phyloP scores from a whole-genome alignment of 2,329 filamentous ascomycete species.

The Monosporascus sp. region DNA sequence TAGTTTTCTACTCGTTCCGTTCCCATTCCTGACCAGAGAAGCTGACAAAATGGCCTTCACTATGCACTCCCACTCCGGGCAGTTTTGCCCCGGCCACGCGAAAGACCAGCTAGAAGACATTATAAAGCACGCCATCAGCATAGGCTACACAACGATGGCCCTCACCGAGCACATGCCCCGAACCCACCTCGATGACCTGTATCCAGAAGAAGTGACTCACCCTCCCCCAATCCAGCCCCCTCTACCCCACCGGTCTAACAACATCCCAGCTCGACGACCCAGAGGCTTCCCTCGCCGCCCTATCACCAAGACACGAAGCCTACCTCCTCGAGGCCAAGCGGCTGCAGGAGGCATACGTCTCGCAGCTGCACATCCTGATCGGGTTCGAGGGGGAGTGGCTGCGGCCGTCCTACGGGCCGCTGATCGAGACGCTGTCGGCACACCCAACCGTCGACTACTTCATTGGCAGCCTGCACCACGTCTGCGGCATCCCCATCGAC shows the following conservation, averaged over 20 bases:
- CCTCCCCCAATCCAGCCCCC: background rate
- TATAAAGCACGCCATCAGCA: constrained; percentile 68
- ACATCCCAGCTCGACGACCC: constrained; percentile 42
- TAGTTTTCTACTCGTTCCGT: too few species aligned
- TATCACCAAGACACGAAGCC: constrained; percentile 55
- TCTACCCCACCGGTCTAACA: constrained; percentile 9
- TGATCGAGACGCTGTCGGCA: constrained; percentile 54
- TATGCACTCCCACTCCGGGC: constrained; percentile 95
- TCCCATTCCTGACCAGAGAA: too few species aligned
- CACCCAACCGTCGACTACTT: constrained; percentile 76
- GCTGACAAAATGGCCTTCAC: constrained; percentile 75
- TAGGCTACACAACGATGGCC: constrained; percentile 77
- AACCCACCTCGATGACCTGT: constrained; percentile 66
- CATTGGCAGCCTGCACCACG: constrained; percentile 89
- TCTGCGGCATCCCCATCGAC: constrained; percentile 82
- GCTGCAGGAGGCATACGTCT: constrained; percentile 63
- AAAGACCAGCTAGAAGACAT: constrained; percentile 79
- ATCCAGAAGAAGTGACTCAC: constrained; percentile 73
- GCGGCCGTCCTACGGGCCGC: constrained; percentile 52
- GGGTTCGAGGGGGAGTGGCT: constrained; percentile 96
- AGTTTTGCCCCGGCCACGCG: constrained; percentile 92
- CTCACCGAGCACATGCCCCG: constrained; percentile 96
- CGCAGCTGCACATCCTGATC: constrained; percentile 71
- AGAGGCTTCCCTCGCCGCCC: constrained; percentile 38
- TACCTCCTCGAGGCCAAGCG: constrained; percentile 73